Conservation (phyloP, 2,329 filamentous ascomycete species). For the Fusarium nelsonii region DNA sequence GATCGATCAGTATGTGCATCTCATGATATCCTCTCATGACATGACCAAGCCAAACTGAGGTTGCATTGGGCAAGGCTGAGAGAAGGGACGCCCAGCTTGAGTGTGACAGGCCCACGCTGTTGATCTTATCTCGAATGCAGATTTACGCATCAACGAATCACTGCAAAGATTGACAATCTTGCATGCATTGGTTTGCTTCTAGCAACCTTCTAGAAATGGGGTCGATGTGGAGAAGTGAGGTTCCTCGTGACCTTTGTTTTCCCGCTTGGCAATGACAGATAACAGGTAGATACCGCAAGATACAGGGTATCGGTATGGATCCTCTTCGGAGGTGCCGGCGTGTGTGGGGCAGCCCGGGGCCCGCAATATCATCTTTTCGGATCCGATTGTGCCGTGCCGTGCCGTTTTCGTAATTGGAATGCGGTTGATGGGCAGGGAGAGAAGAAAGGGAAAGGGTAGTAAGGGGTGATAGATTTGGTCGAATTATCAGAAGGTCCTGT, state of each 20-base stretch:
- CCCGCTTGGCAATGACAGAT: constrained; percentile 31
- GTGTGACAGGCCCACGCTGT: constrained; percentile 17
- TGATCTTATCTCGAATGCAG: constrained; percentile 35
- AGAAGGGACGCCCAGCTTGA: constrained; percentile 18
- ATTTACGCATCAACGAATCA: constrained; percentile 31
- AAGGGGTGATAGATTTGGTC: background rate
- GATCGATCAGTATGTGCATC: constrained; percentile 4
- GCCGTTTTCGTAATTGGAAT: constrained; percentile 28
- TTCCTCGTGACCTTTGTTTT: constrained; percentile 23
- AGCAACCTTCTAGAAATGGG: constrained; percentile 37
- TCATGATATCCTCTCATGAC: constrained; percentile 30
- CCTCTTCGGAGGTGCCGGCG: constrained; percentile 3
- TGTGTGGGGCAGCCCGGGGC: background rate
- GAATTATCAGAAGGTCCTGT: background rate
- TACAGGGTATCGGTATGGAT: background rate
- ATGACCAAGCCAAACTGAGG: constrained; percentile 23
- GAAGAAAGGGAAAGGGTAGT: background rate
- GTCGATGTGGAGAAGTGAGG: constrained; percentile 15
- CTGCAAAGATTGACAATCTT: constrained; percentile 1
- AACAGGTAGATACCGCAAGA: background rate
- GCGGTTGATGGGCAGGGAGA: constrained; percentile 14
- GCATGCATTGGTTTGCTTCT: constrained; percentile 29
- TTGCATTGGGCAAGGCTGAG: constrained; percentile 37
- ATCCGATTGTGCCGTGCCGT: constrained; percentile 35
- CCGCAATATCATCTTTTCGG: constrained; percentile 32